Base-by-base conservation (phyloP, 2,329 filamentous ascomycete genomes). In the Epichloe glyceriae region DNA sequence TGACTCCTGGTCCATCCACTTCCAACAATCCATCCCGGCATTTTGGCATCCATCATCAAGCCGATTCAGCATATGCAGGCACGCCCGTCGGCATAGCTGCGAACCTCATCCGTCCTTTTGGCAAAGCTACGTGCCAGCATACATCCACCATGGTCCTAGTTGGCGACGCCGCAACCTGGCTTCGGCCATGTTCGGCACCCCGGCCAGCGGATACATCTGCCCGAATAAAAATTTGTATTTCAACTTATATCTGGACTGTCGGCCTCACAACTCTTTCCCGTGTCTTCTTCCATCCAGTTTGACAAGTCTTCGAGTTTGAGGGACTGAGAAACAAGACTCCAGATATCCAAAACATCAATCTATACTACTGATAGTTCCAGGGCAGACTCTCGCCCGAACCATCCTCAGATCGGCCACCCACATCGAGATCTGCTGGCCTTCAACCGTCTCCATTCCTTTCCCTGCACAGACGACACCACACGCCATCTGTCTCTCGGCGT, bases 401-500 rank as follows among this genome's bases (percentile, higher is more conserved):
- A 55, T 53, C 51, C 46, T 51, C 52, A 43, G 53, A 59, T 58
- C 57, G 55, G 52, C 58, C 47, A 43, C 37, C 53, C 55, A 63
- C 55, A 63, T 65, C 62, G 53, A 56, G 60, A 64, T 62, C 55
- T 46, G 50, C 53, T 49, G 46, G 52, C 48, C 51, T 50, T 50
- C 39, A 49, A 57, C 57, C 53, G 55, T 53, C 58, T 56, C 55
- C 62, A 64, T 65, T 64, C 64, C 63, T 64, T 63, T 58, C 64
- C 65, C 61, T 59, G 58, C 45, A 47, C 51, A 39, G 57, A 53
- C 57, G 58, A 53, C 57, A 61, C 54, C 53, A 53, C 57, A 59
- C 58, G 59, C 52, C 53, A 53, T 55, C 55, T 67, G 61, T 68
- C 62, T 70, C 67, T 65, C 61, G 59, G 61, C 57, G 53, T 59